Base-by-base conservation (phyloP, 2,329 filamentous ascomycete species). In the Ophidiomyces ophidiicola region DNA sequence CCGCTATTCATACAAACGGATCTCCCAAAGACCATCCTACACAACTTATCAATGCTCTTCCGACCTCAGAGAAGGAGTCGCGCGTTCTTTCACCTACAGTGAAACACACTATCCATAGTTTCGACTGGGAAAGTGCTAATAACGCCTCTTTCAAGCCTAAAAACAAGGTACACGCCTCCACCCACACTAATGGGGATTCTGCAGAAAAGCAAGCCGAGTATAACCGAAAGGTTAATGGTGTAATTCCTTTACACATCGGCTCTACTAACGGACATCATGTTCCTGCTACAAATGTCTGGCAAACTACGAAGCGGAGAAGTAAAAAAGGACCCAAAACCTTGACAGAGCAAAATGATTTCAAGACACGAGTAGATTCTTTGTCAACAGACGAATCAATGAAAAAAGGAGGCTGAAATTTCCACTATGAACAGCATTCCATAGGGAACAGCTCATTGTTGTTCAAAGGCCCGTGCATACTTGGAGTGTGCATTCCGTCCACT, bases 301-400 rank as follows among this genome's bases (percentile, higher is more conserved):
- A 67, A 48, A 65, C 58, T 2, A 50, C 47, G 20, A 65, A 63
- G 49, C 64, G 60, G 46, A 65, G 59, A 48, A 53, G 62, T 39
- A 61, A 59, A 42, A 58, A 57, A 44, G 55, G 51, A 30, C 47
- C 48, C 31, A 64, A 61, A 40, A 51, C 53, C 4, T 50, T 57
- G 19, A 50, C 49, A 7, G 61, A 64, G 12, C 42, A 51, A 11
- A 44, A 43, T 18, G 52, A 53, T n/a, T 36, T 47, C 12, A 44
- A 50, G 18, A 47, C 50, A 28, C 53, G 56, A 4, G 54, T 52
- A 1, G 63, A 67, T 43, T 53, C 58, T 6, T 48, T 64, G 7
- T 62, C 64, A 20, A 52, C 52, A 10, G 62, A 67, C 44, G 63
- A 63, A 40, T 60, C 61, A 10, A 43, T 66, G 48, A 56, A 63